phyloP scores from a whole-genome alignment of 2,329 filamentous ascomycete genomes.

The Fusarium sp. region DNA sequence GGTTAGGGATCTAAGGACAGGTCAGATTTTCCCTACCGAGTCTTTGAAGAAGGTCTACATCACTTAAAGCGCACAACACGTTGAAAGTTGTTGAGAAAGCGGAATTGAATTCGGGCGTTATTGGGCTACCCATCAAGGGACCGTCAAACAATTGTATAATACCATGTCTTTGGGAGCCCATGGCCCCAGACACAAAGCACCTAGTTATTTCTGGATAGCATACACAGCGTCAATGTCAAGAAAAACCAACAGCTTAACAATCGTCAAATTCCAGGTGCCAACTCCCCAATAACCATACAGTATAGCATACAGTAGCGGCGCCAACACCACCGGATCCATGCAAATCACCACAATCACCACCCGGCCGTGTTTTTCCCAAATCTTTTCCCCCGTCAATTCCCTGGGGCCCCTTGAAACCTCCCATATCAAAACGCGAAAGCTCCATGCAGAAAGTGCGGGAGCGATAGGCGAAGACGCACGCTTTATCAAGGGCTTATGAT shows the following conservation, averaged over 20 bases:
- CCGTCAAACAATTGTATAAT: conserved; percentile 6
- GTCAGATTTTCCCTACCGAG: conserved; percentile 71
- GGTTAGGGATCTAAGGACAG: conserved; percentile 83
- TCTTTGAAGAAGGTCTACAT: conserved; percentile 91
- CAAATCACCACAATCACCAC: conserved; percentile 15
- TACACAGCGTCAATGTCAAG: neutral
- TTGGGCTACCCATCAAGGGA: neutral
- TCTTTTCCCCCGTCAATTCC: conserved; percentile 18
- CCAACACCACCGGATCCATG: conserved; percentile 34
- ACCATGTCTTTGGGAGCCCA: neutral
- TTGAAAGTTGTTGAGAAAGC: neutral
- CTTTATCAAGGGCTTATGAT: conserved; percentile 3
- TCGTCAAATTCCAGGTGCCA: conserved; percentile 34
- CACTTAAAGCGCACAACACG: conserved; percentile 62
- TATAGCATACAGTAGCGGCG: conserved; percentile 41
- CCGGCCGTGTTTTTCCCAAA: conserved; percentile 19
- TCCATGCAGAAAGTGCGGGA: conserved; percentile 11
- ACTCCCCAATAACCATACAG: conserved; percentile 42
- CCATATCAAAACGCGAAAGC: conserved; percentile 25
- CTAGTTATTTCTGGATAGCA: neutral
- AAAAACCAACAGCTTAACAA: conserved; percentile 6
- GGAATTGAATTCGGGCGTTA: neutral
- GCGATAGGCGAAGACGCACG: neutral
- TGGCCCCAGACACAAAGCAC: neutral
- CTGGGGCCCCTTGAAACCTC: conserved; percentile 16